A percentile compares a stretch with the other conserved stretches of the same genome.
Evolutionary conservation across 768 basidiomycete genomes (phyloP).

Genomic region (Pleurotus giganteus): DNA sequence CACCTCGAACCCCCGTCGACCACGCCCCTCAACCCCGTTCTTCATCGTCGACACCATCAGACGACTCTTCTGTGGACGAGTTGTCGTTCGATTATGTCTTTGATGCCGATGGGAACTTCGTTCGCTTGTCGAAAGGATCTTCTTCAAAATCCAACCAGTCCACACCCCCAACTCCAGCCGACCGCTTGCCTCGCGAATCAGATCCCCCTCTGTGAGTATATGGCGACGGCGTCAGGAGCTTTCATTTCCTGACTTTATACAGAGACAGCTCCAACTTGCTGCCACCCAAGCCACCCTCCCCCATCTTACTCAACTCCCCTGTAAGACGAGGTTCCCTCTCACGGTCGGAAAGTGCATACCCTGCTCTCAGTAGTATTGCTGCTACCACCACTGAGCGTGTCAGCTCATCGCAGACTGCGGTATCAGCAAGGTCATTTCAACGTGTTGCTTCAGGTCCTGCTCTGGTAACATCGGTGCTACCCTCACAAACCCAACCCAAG

Average conservation of each 20-base stretch:
- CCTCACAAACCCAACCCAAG: background rate
- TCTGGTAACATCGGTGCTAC: conserved; percentile 21
- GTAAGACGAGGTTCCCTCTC: conserved; percentile 51
- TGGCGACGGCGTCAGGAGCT: background rate
- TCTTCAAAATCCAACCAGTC: conserved; percentile 41
- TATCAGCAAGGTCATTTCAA: conserved; percentile 49
- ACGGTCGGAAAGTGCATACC: conserved; percentile 64
- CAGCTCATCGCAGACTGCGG: background rate
- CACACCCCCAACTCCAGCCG: conserved; percentile 32
- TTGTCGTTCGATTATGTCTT: conserved; percentile 66
- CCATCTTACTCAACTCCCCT: conserved; percentile 36
- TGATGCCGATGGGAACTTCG: conserved; percentile 52
- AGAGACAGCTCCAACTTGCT: conserved; percentile 8
- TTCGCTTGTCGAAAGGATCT: conserved; percentile 55
- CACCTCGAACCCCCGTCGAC: conserved; percentile 38
- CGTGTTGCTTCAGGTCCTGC: conserved; percentile 66
- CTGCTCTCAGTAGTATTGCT: conserved; percentile 35
- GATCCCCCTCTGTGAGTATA: background rate
- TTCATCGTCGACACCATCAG: conserved; percentile 40
- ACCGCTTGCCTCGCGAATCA: conserved; percentile 1
- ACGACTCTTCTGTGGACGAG: conserved; percentile 60
- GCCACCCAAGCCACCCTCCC: conserved; percentile 24
- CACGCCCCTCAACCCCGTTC: conserved; percentile 22
- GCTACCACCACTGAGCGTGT: conserved; percentile 8
- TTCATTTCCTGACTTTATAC: background rate